Evolutionary conservation across 139 green algal species (phyloP).

Genomic region (Gonium pectorale): DNA sequence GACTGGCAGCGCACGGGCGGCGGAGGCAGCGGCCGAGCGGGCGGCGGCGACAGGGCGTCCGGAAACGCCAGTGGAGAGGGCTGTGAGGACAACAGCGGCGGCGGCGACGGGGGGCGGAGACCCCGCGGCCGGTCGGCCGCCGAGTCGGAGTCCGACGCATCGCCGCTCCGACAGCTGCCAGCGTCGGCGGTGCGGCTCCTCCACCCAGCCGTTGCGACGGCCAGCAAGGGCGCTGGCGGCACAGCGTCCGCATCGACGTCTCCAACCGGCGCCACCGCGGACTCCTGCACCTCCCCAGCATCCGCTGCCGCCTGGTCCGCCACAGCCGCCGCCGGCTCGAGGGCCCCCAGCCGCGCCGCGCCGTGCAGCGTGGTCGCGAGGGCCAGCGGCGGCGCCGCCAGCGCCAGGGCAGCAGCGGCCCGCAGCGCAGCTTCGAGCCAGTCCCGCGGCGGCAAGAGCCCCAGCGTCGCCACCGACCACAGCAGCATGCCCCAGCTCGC

Average conservation of each 20-base stretch:
- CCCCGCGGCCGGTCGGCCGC: too few species aligned
- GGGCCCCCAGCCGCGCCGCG: background rate
- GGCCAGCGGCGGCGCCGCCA: constrained; percentile 8
- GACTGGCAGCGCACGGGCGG: background rate
- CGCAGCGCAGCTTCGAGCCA: constrained; percentile 34
- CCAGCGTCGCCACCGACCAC: constrained; percentile 23
- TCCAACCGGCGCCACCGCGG: background rate
- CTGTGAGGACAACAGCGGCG: too few species aligned
- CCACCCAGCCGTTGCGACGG: too few species aligned
- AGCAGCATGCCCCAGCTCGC: constrained; percentile 36
- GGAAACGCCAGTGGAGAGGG: too few species aligned
- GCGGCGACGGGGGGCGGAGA: too few species aligned
- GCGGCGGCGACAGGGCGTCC: background rate
- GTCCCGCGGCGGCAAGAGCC: background rate
- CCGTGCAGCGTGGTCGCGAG: constrained; percentile 33
- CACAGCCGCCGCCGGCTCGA: background rate
- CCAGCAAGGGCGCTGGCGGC: too few species aligned
- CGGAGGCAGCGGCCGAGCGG: background rate
- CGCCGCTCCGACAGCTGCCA: too few species aligned
- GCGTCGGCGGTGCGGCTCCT: too few species aligned
- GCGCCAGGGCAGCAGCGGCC: background rate
- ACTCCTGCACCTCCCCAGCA: too few species aligned
- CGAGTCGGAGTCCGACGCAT: too few species aligned
- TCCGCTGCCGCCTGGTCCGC: background rate
- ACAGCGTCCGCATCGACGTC: too few species aligned